Conservation (phyloP, 345 rosid species). For the Dimocarpus longan region DNA sequence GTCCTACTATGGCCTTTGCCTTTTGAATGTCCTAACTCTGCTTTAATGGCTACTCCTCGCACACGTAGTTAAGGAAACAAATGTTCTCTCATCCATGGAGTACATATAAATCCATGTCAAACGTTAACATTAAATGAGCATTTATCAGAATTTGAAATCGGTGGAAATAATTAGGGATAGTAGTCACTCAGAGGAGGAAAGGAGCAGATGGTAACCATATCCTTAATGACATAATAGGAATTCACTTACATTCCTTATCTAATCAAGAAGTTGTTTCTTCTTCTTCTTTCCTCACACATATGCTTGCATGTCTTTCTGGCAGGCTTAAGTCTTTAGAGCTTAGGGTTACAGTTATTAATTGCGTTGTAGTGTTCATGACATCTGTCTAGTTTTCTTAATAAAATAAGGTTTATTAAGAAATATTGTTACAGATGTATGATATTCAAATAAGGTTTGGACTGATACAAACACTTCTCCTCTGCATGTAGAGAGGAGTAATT, state of each 20-base stretch:
- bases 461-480: conserved; percentile 14
- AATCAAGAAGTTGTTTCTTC: neutral
- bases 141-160: neutral
- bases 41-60: neutral
- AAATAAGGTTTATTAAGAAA: too few relatives aligned
- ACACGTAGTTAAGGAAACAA: neutral
- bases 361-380: neutral
- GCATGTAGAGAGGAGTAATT: conserved; percentile 17
- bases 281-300: neutral
- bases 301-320: neutral
- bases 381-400: neutral
- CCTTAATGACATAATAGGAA: neutral
- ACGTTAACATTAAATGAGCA: neutral
- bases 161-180: neutral
- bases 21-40: neutral
- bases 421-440: too few relatives aligned
- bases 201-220: neutral
- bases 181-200: neutral
- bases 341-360: neutral
- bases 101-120: neutral
- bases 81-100: neutral
- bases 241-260: neutral
- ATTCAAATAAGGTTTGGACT: conserved; percentile 12
- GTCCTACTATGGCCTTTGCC: neutral
- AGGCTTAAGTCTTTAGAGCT: neutral